Base-by-base conservation (phyloP, 1,139 yeast genomes). In the Pichia sp. region DNA sequence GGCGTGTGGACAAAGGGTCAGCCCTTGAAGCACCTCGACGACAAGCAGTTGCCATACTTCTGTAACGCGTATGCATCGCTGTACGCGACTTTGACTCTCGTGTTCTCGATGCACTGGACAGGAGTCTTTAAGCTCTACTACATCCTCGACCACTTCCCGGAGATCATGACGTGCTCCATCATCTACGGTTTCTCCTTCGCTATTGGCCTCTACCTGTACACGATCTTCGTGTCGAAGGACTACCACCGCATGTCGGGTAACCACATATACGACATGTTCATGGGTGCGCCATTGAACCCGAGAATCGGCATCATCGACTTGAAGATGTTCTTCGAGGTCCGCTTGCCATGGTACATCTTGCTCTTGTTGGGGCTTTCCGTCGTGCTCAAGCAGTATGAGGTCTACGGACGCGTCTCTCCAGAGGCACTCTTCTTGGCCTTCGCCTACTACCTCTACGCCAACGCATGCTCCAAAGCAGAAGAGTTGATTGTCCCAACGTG, bases 261-360 rank as follows among this genome's bases (percentile, higher is more conserved):
- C 71, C 86, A 81, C 66, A 72, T 92, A 61, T 93, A 92, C 69
- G 99, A 93, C 71, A 77, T 90, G 67, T 93, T 93, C 75, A 85
- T 93, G 95, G 99, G 99, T 45, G 97, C 97, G 13, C 96, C 97
- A 50, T 81, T 93, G 69, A 93, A 95, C 72, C 99, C 99, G 60
- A 81, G 99, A 69, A 78, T 93, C 67, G 98, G 98, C 45, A 84
- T 85, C 65, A 80, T 92, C 65, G 99, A 93, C 70, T 76, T 90
- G 70, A 93, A 93, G 77, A 89, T 93, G 96, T 93, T 92, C 72
- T 93, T 90, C 68, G 99, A 93, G 73, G 98, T 93, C 49, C 84
- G 99, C 71, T 77, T 93, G 59, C 99, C 99, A 16, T 93, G 99
- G 99, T 93, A 85, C 75, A 88, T 90, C 31, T 75, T 93, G 55